Evolutionary conservation across 495 filamentous ascomycete species (phyloP).

Genomic region (Aspergillus bridgeri): DNA sequence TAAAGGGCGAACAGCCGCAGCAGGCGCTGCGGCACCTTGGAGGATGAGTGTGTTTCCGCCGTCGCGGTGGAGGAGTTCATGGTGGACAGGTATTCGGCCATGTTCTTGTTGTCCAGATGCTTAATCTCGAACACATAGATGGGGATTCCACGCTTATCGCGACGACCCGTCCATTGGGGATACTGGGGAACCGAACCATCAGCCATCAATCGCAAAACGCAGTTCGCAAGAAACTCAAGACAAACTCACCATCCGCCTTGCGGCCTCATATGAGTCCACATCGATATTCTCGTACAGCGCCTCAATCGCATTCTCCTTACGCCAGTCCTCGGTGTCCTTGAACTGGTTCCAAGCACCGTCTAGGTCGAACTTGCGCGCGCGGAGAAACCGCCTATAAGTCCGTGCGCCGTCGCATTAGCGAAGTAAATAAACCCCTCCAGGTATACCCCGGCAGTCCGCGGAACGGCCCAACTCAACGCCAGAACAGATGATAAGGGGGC

Average conservation of each 20-base stretch:
- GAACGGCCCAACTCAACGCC: background rate
- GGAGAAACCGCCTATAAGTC: constrained; percentile 68
- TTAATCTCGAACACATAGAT: constrained; percentile 85
- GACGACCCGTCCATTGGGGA: constrained; percentile 87
- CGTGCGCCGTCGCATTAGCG: background rate
- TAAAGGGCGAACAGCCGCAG: constrained; percentile 83
- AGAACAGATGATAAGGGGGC: background rate
- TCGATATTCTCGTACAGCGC: constrained; percentile 75
- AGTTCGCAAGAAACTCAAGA: background rate
- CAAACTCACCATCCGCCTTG: constrained; percentile 64
- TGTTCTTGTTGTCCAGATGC: constrained; percentile 74
- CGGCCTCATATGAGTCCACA: constrained; percentile 74
- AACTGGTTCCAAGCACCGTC: constrained; percentile 78
- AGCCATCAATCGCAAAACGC: background rate
- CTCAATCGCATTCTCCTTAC: constrained; percentile 71
- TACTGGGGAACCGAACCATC: constrained; percentile 51
- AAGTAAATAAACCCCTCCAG: background rate
- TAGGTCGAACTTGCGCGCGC: constrained; percentile 70
- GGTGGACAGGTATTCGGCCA: constrained; percentile 68
- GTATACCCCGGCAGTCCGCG: background rate
- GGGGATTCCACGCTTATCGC: constrained; percentile 84
- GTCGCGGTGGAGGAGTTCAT: constrained; percentile 52
- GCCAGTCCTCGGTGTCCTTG: constrained; percentile 84
- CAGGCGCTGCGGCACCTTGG: constrained; percentile 58
- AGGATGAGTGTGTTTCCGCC: constrained; percentile 53